Evolutionary conservation across 164 flowering plant species (phyloP), one percentile per base, ranked within the genome.

Genomic region (Tetrastigma voinierianum): DNA sequence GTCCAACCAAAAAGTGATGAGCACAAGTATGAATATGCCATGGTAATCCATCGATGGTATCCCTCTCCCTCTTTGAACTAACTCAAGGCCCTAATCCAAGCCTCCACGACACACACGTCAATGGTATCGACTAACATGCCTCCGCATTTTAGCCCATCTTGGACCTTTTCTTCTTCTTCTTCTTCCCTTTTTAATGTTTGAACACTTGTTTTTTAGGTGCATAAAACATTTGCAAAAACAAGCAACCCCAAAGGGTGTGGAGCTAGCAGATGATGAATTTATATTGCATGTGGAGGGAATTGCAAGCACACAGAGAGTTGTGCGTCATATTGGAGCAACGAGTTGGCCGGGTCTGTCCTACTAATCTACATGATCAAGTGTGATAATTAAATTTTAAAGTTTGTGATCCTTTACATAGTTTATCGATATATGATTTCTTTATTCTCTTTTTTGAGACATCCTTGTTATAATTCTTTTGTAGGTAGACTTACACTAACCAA

Each of bases 261-360:
- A 82, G 62, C 71, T 95, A 3, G 82, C 76, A 18, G 96, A 87
- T 46, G 94, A 89, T 76, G 99, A 95, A 72, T 86, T 80, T 64
- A 82, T 95, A 67, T 62, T 95, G 79, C 98, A 90, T 59, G 87
- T 92, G 46, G 99, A 96, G 62, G 99, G 99, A 68, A 93, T 95
- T 48, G 86, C 90, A 51, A 80, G 69, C 67, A 66, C 93, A 10
- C 96, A 87, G 56, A 85, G 98, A 75, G 97, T 92, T 14, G 87
- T 96, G 14, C 88, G 95, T 17, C 98, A 96, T 67, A 89, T 96
- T 52, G 94, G 96, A 21, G 87, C 74, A 73, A 74, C 89, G 52
- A 92, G 95, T 76, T 90, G 98, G 98, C 98, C 98, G 21, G 98
- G 98, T 96, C 46, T 14, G 74, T 76, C 10, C 17, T 16, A 40